Conservation (phyloP, 768 basidiomycete genomes). For the Tylopilus cervinicoccineus region DNA sequence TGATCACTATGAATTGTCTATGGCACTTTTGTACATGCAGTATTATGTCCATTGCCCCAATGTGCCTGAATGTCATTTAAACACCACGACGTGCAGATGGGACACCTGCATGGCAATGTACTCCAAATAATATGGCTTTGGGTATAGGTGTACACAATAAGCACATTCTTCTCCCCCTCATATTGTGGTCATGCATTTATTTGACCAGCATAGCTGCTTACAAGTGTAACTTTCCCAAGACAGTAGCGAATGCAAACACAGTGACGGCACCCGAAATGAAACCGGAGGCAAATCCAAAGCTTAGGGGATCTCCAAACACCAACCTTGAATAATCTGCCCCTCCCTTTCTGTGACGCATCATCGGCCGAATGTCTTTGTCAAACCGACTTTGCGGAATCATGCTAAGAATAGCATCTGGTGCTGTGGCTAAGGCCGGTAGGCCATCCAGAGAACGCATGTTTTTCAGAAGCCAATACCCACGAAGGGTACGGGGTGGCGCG, state of each 20-base stretch:
- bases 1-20: too few species aligned
- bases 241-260: slow-evolving; percentile 4
- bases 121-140: too few species aligned
- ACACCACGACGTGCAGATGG: too few species aligned
- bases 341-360: neutral
- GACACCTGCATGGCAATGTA: too few species aligned
- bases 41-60: too few species aligned
- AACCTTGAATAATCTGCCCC: neutral
- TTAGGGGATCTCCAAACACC: slow-evolving; percentile 2
- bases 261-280: slow-evolving; percentile 15
- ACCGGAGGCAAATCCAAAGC: slow-evolving; percentile 17
- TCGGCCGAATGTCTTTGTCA: slow-evolving; percentile 16
- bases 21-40: too few species aligned
- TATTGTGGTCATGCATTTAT: too few species aligned
- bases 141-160: too few species aligned
- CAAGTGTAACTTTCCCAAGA: slow-evolving; percentile 6
- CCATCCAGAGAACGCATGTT: slow-evolving; percentile 56
- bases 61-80: too few species aligned
- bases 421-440: slow-evolving; percentile 42
- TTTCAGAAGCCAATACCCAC: slow-evolving; percentile 46
- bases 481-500: slow-evolving; percentile 30
- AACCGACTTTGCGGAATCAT: slow-evolving; percentile 14
- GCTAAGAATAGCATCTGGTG: slow-evolving; percentile 18
- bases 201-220: neutral
- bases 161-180: too few species aligned